Evolutionary conservation across 257 asterid species (phyloP).

Genomic region (Plantago major): DNA sequence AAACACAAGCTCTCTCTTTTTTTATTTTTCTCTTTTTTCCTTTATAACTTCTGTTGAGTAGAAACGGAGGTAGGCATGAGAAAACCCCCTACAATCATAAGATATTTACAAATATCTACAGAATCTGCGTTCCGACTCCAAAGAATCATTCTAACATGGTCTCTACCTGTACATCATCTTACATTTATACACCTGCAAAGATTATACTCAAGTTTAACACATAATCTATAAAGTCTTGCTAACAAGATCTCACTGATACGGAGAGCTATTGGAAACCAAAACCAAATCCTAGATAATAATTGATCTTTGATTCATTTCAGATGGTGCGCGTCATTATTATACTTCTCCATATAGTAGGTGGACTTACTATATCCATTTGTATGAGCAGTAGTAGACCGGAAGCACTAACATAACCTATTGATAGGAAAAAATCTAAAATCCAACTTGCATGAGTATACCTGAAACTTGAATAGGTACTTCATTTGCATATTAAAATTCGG

Average conservation of each 20-base stretch:
- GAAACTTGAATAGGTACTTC: no score
- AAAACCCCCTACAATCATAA: slow-evolving; percentile 19
- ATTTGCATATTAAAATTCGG: no score
- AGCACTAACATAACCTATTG: no score
- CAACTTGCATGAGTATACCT: no score
- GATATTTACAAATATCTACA: slow-evolving; percentile 39
- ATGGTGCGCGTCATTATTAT: no score
- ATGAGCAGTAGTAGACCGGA: no score
- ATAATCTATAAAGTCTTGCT: neutral
- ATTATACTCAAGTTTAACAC: slow-evolving; percentile 11
- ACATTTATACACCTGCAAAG: slow-evolving; percentile 47
- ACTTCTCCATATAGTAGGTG: no score
- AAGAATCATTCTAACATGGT: slow-evolving; percentile 20
- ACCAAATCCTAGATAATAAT: no score
- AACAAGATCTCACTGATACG: neutral
- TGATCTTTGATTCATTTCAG: no score
- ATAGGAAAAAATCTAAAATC: no score
- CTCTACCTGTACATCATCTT: slow-evolving; percentile 34
- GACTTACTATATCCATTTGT: no score
- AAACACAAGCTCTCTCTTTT: neutral
- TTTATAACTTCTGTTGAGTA: neutral
- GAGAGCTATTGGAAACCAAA: neutral
- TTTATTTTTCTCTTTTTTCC: no score
- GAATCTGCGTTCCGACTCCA: slow-evolving; percentile 26
- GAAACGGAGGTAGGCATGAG: slow-evolving; percentile 16